Evolutionary conservation across 257 asterid species (phyloP).

Genomic region (Solanum paucissectum): DNA sequence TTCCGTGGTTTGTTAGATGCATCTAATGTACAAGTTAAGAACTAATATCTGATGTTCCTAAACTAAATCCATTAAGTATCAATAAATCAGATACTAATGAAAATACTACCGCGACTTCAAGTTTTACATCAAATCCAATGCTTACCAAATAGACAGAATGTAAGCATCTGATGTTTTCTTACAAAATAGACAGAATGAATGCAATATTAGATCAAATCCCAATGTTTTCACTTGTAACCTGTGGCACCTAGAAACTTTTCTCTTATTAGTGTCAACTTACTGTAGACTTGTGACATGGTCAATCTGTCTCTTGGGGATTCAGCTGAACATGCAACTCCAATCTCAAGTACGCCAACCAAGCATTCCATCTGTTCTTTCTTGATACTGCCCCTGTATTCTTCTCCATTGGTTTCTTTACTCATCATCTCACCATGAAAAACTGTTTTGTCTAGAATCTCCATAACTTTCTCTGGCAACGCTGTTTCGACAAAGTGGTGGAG

Average conservation of each 20-base stretch:
- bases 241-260: background rate
- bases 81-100: background rate
- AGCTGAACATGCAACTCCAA: conserved; percentile 14
- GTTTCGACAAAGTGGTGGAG: conserved; percentile 16
- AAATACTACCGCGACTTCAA: background rate
- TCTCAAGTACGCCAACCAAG: conserved; percentile 1
- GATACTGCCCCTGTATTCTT: background rate
- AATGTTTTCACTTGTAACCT: background rate
- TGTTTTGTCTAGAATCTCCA: conserved; percentile 17
- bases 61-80: background rate
- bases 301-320: conserved; percentile 11
- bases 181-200: background rate
- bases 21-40: background rate
- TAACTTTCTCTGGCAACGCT: background rate
- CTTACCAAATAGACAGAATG: background rate
- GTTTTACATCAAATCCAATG: background rate
- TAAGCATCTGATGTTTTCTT: background rate
- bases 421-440: background rate
- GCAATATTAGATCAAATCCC: background rate
- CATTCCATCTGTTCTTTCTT: background rate
- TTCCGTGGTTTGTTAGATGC: background rate
- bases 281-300: conserved; percentile 4
- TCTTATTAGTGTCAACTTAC: background rate
- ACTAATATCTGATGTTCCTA: background rate
- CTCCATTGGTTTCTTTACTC: background rate